Evolutionary conservation across 345 rosid genomes (phyloP).

Genomic region (Lagerstroemia speciosa): DNA sequence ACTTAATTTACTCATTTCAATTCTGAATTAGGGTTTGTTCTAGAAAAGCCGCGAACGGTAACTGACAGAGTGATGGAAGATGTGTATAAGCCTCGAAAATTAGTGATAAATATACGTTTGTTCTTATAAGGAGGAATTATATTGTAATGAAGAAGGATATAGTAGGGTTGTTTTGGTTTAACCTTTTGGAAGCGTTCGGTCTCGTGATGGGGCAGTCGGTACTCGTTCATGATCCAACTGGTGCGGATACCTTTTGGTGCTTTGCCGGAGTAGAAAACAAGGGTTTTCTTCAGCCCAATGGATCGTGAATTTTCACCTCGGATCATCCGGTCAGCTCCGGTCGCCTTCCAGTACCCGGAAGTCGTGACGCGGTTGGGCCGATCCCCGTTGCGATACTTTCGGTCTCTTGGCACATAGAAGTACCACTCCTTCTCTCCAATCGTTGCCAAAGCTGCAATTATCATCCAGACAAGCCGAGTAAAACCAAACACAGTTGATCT

Average conservation of each 20-base stretch:
- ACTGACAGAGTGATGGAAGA: neutral
- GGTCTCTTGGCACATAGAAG: constrained; percentile 88
- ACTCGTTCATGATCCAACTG: constrained; percentile 99
- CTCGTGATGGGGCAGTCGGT: constrained; percentile 36
- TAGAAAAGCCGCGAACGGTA: neutral
- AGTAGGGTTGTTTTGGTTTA: neutral
- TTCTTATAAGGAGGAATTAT: neutral
- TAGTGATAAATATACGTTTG: neutral
- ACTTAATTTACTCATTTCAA: neutral
- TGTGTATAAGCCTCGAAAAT: too few relatives aligned
- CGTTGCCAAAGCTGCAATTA: constrained; percentile 62
- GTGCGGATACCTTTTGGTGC: constrained; percentile 94
- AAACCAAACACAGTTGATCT: neutral
- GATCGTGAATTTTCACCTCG: constrained; percentile 52
- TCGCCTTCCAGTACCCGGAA: constrained; percentile 97
- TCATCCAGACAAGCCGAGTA: neutral
- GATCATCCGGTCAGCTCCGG: constrained; percentile 97
- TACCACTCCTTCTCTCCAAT: constrained; percentile 98
- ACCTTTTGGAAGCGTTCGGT: constrained; percentile 8
- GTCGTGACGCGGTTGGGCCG: constrained; percentile 88
- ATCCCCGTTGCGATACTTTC: constrained; percentile 89
- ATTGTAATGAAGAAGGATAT: neutral
- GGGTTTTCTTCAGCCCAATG: constrained; percentile 92
- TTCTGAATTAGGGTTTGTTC: neutral
- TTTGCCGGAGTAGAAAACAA: constrained; percentile 90